Base-by-base conservation (phyloP, 345 rosid genomes). In the Sisymbrium irio region DNA sequence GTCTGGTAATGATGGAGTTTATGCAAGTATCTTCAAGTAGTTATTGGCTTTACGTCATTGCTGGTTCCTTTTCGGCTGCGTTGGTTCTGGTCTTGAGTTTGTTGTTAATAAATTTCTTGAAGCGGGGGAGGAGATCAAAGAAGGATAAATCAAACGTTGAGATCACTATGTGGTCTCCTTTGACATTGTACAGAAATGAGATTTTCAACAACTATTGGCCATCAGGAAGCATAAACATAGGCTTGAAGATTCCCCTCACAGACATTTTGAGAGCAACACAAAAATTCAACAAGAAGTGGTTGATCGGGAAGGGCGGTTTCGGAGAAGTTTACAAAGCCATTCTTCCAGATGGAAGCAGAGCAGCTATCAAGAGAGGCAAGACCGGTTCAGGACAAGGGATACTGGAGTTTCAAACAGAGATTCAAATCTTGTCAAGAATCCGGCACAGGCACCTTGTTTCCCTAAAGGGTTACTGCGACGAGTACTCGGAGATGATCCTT, bases 401-500 rank as follows among this genome's bases (percentile, higher is more conserved):
- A 1, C 0, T 51, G 0, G 81, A 78, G 74, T 78, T 78, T 32
- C 74, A 61, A 2, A 78, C 71, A 11, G 81, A 78, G 71, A 73
- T 78, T 6, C 73, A 72, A 42, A 66, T 78, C 33, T 67, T 89
- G 49, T 89, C 89, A 33, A 89, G 84, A 68, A 88, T 88, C 53
- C 69, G 82, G 1, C 96, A 88, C 62, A 85, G 79, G 10, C 89
- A 92, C 59, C 88, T 92, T 0, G 89, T 88, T 28, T 83, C 97
- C 8, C 77, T 92, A 62, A 84, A 79, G 0, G 97, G 97, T 9
- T 89, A 86, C 28, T 88, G 96, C 51, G 70, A 82, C 9, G 92
- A 89, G 35, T 53, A 73, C 62, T 60, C 78, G 0, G 81, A 78
- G 59, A 72, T 78, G 81, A 78, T 78, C 44, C 78, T 78, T 2